phyloP scores from a whole-genome alignment of 305 asterid species.

The Fraxinus greggii region DNA sequence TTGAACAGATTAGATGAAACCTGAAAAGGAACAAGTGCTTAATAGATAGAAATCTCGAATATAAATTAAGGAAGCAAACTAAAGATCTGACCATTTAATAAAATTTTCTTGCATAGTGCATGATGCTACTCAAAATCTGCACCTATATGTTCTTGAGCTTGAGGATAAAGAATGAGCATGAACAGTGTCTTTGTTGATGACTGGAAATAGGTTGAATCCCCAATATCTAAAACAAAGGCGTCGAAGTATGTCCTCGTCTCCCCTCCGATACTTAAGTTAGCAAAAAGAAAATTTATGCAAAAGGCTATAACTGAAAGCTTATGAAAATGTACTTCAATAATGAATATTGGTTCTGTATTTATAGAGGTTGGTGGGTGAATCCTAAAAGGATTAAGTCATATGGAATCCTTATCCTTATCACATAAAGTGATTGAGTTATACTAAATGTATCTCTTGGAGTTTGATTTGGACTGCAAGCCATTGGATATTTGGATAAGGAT shows the following conservation, averaged over 20 bases:
- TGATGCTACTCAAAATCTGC: too few species aligned
- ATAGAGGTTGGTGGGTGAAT: neutral
- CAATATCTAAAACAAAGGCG: too few species aligned
- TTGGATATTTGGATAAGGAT: neutral
- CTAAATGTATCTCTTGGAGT: neutral
- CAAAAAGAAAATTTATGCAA: neutral
- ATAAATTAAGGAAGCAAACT: neutral
- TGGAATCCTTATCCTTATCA: neutral
- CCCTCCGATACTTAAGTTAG: too few species aligned
- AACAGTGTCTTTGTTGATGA: too few species aligned
- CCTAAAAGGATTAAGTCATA: neutral
- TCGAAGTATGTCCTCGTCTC: too few species aligned
- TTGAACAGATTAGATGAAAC: constrained; percentile 69
- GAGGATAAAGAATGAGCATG: too few species aligned
- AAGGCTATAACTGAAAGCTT: neutral
- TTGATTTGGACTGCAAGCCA: neutral
- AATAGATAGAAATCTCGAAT: neutral
- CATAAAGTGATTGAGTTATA: neutral
- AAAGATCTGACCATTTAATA: too few species aligned
- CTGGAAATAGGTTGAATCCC: too few species aligned
- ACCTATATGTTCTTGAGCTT: too few species aligned
- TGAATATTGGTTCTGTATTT: neutral
- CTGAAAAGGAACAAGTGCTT: constrained; percentile 30
- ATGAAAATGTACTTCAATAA: neutral
- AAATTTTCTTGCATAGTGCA: neutral